phyloP scores from a whole-genome alignment of 371 early-diverging fungal species.

The Basidiobolus meristosporus region DNA sequence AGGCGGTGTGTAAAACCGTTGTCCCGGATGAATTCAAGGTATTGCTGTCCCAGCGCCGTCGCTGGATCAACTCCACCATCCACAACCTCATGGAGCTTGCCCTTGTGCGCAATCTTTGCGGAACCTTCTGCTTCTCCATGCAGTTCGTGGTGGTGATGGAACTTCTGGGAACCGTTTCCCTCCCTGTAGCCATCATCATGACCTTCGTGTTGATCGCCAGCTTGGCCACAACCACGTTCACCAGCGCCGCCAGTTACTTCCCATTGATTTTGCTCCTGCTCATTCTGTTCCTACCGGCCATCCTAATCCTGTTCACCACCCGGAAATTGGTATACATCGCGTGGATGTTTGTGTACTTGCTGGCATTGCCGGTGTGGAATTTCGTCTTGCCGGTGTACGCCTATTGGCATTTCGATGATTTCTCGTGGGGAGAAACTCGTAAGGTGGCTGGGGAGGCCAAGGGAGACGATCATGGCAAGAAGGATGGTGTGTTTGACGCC shows the following conservation, averaged over 20 bases:
- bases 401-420: conserved; percentile 98
- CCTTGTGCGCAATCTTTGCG: conserved; percentile 63
- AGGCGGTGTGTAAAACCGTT: conserved; percentile 64
- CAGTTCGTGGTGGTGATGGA: conserved; percentile 76
- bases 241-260: conserved; percentile 19
- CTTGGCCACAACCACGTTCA: conserved; percentile 13
- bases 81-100: conserved; percentile 69
- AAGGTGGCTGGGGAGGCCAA: conserved; percentile 75
- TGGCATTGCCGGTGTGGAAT: conserved; percentile 90
- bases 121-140: conserved; percentile 83
- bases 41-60: conserved; percentile 62
- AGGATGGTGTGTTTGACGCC: conserved; percentile 56
- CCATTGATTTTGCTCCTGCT: conserved; percentile 46
- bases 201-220: conserved; percentile 27
- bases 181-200: conserved; percentile 67
- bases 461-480: conserved; percentile 52
- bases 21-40: conserved; percentile 64
- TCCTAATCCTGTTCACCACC: conserved; percentile 79
- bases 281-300: conserved; percentile 66
- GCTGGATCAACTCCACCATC: conserved; percentile 84
- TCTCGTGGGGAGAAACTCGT: conserved; percentile 93
- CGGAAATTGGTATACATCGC: conserved; percentile 68
- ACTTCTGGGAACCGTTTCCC: conserved; percentile 58
- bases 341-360: conserved; percentile 82
- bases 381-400: conserved; percentile 88